phyloP scores from a whole-genome alignment of 2,329 filamentous ascomycete species.

The Sporothrix protearum region DNA sequence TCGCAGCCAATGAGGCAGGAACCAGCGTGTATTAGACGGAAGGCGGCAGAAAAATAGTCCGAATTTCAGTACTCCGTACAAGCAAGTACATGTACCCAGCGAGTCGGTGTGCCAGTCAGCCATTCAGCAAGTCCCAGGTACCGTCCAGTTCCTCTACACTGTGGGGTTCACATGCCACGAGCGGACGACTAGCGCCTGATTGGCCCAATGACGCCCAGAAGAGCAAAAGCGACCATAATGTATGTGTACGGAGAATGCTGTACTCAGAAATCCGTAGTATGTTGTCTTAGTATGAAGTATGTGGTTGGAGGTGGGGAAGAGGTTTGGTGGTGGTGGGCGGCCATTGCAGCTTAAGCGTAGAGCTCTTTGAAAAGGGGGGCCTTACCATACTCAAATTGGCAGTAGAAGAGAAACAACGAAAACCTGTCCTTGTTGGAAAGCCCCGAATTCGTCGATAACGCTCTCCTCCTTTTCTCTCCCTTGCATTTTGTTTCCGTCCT shows the following conservation, averaged over 20 bases:
- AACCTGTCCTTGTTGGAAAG: conserved; percentile 15
- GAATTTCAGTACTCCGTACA: not conserved
- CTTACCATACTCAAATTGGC: not conserved
- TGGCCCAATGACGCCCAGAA: conserved; percentile 2
- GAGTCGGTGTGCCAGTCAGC: no score
- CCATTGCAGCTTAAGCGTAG: not conserved
- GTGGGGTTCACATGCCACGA: conserved; percentile 15
- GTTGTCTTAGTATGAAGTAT: not conserved
- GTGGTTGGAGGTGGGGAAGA: not conserved
- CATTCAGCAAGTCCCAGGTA: no score
- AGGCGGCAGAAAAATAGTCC: not conserved
- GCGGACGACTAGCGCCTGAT: conserved; percentile 14
- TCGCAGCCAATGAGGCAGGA: not conserved
- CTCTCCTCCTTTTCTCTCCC: not conserved
- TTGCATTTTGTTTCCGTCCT: not conserved
- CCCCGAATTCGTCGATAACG: not conserved
- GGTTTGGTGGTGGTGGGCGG: not conserved
- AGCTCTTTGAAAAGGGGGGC: not conserved
- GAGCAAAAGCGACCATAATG: not conserved
- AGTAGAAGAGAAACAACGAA: not conserved
- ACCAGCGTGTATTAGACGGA: conserved; percentile 10
- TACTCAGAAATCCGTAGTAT: no score
- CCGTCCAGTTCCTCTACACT: not conserved
- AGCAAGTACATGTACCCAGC: no score
- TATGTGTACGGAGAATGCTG: no score